Base-by-base conservation (phyloP, 2,329 filamentous ascomycete genomes). In the Colletotrichum musae region DNA sequence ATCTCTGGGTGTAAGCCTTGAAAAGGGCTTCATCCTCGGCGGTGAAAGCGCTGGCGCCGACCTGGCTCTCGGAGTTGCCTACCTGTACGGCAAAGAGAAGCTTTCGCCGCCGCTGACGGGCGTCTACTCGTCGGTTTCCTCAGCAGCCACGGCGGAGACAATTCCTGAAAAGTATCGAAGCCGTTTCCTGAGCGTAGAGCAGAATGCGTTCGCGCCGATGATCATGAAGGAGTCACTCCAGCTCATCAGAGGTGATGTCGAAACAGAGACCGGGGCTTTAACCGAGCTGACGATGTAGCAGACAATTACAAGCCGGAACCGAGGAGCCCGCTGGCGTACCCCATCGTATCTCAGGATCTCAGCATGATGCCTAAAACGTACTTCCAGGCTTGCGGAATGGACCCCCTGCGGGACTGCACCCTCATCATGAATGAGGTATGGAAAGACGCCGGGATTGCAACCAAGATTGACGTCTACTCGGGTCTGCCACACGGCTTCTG, bases 401-500 rank as follows among this genome's bases (percentile, higher is more conserved):
- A 80, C 48, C 75, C 75, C 1, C 59, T 76, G 18, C 71, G 77
- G 26, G 77, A 80, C 53, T 75, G 73, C 51, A 74, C 72, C 1
- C 65, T 80, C 45, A 63, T 79, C 15, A 72, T 75, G 64, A 76
- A 79, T 53, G 75, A 77, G 50, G 70, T 76, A 9, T 76, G 73
- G 68, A 74, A 58, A 43, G 77, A 79, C 24, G 71, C 71, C 2
- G 76, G 74, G 0, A 72, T 79, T 1, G 51, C 58, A 9, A 79
- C 77, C 10, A 75, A 71, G 54, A 50, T 72, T 6, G 73, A 79
- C n/a, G 58, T 77, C 1, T 79, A 78, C 45, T 73, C 76, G 2
- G 76, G 77, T 5, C 62, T 77, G 26, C 76, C 76, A 28, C 78
- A 79, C 68, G 72, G 70, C 1, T 79, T 79, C 59, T 80, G 75